Conservation (phyloP, 352 stramenopile species). For the Phytophthora cactorum region DNA sequence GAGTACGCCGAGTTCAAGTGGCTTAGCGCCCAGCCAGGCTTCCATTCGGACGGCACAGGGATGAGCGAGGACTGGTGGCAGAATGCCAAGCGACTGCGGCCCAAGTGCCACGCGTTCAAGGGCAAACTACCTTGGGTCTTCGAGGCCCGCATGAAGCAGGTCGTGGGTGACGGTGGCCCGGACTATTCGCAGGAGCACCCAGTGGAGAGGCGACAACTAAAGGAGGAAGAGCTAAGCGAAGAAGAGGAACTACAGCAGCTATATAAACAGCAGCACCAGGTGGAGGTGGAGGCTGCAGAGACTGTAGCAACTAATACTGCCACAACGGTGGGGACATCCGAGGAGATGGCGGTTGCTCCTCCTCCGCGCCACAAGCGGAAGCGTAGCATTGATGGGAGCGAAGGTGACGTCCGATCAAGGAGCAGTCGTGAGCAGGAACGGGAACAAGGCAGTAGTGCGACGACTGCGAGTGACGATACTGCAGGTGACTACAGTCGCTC, state of each 20-base stretch:
- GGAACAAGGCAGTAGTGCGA: constrained; percentile 5
- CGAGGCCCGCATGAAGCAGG: constrained; percentile 52
- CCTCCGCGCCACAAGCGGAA: constrained; percentile 22
- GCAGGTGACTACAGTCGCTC: constrained; percentile 24
- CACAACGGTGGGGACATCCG: neutral
- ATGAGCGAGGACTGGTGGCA: constrained; percentile 59
- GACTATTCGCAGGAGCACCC: neutral
- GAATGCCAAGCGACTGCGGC: constrained; percentile 44
- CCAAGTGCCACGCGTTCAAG: constrained; percentile 64
- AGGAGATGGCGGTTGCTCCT: neutral
- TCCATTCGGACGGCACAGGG: constrained; percentile 35
- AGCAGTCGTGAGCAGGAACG: neutral
- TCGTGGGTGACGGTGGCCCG: constrained; percentile 37
- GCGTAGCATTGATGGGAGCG: constrained; percentile 3
- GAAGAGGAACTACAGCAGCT: neutral
- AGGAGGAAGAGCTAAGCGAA: neutral
- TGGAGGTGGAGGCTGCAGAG: neutral
- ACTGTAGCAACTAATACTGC: neutral
- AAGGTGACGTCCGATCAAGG: neutral
- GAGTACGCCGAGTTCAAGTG: constrained; percentile 60
- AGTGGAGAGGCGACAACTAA: neutral
- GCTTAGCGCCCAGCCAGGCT: constrained; percentile 55
- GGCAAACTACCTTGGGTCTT: constrained; percentile 62
- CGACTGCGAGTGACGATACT: constrained; percentile 14
- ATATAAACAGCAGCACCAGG: neutral